Conservation (phyloP, 129 eudicot species). For the Artemisia tridentata region DNA sequence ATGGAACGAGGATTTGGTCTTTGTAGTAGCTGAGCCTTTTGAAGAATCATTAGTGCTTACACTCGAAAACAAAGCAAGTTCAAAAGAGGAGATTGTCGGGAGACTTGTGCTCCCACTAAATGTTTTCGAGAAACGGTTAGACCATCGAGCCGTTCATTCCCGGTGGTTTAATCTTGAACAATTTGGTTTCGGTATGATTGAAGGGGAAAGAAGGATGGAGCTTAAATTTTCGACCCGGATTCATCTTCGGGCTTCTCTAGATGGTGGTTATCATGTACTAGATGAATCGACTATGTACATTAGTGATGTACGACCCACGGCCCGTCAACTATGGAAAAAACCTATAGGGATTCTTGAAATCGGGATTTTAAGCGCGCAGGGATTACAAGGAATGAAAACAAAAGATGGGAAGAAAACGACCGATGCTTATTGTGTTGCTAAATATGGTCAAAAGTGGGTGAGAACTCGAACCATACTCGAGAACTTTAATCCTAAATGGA, state of each 20-base stretch:
- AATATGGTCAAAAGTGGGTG: slow-evolving; percentile 96
- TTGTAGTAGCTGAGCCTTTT: slow-evolving; percentile 94
- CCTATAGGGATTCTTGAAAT: slow-evolving; percentile 85
- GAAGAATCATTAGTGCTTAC: slow-evolving; percentile 72
- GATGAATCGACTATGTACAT: slow-evolving; percentile 91
- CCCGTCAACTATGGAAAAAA: slow-evolving; percentile 86
- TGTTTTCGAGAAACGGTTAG: slow-evolving; percentile 63
- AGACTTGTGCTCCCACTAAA: slow-evolving; percentile 48
- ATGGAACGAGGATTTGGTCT: slow-evolving; percentile 87
- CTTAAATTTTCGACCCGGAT: slow-evolving; percentile 75
- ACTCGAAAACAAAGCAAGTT: slow-evolving; percentile 52
- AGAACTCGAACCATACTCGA: slow-evolving; percentile 86
- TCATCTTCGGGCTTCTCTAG: slow-evolving; percentile 81
- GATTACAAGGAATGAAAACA: slow-evolving; percentile 74
- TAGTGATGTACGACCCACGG: slow-evolving; percentile 88
- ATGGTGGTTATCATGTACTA: slow-evolving; percentile 90
- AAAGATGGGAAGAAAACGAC: slow-evolving; percentile 68
- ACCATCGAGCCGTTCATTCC: slow-evolving; percentile 72
- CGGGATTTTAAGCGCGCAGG: slow-evolving; percentile 82
- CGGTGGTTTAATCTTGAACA: slow-evolving; percentile 87
- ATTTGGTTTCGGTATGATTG: slow-evolving; percentile 70
- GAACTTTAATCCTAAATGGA: slow-evolving; percentile 84
- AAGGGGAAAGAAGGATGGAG: slow-evolving; percentile 80
- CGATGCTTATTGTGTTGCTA: slow-evolving; percentile 92
- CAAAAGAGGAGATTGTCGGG: slow-evolving; percentile 79